Evolutionary conservation across 108 stramenopile species (phyloP), one percentile per base, ranked within the genome.

Genomic region (Cyclotella kingstonii): DNA sequence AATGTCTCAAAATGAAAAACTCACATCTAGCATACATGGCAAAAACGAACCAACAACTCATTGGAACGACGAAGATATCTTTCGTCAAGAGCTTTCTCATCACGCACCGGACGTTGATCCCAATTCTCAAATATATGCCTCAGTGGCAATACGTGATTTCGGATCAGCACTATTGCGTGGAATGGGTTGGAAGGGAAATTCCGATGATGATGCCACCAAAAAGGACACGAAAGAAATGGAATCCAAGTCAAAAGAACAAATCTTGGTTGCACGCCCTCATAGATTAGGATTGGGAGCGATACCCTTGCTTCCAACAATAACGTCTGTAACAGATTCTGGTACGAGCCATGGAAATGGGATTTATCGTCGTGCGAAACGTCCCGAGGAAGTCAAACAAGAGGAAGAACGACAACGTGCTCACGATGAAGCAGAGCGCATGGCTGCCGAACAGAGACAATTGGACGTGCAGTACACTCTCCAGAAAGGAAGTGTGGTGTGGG

Each of bases 141-240:
- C 65, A 22, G 82, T 92, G 25, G 76, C 88, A 25, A 89, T 95
- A 49, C 34, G 55, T n/a, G 87, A 95, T 42, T 95, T 95, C 76
- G 94, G 94, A 22, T 81, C 85, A 5, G 94, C 94, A 18, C 51
- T 95, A 77, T 57, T 95, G 33, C 79, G 94, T 12, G 94, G 94
- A 2, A 95, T 95, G 94, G 94, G 94, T 15, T 95, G 94, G 94
- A 84, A 54, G 2, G 87, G 85, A n/a, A n/a, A n/a, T n/a, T n/a
- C n/a, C n/a, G n/a, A n/a, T 21, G 66, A 55, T 29, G 54, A 62
- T 40, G 52, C 57, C 38, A 46, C 26, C 5, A 47, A 48, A 1
- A 43, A 28, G 2, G 36, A 59, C 15, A 52, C 36, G 29, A 43
- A 53, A 7, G 67, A 54, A n/a, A 25, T 64, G 0, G 38, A 74